Base-by-base conservation (phyloP, 768 basidiomycete species). In the Boletus rubescentipes region DNA sequence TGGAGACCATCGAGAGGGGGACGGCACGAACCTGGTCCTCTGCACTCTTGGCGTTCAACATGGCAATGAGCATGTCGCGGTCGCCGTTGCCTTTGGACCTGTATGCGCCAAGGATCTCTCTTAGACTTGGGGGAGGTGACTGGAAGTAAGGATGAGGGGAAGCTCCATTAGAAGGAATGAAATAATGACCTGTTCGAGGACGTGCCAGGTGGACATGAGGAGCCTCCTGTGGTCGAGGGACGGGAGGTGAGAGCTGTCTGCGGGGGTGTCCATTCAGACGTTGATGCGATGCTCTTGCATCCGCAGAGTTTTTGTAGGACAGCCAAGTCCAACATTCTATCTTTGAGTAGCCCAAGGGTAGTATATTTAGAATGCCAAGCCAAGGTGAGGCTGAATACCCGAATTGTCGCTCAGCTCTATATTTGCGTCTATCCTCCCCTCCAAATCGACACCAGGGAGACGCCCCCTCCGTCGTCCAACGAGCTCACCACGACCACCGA, bases 41-140 rank as follows among this genome's bases (percentile, higher is more conserved):
- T 12, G 94, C 87, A 42, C 85, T 82, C 76, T 97, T 97, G 65
- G 93, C 93, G 55, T 89, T 92, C 46, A 97, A 77, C 81, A 97
- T 89, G 60, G 91, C 83, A 34, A 96, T 79, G 20, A 97, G 78
- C 84, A 95, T 88, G 48, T 95, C 92, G 21, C 93, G 80, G 77
- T 97, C 94, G 39, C 92, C 93, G 56, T 94, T 91, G 55, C 94
- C 94, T 64, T 86, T 90, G 36, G 84, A 73, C 52, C 82, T 79
- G 75, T 95, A 97, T 9, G 93, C 93, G 36, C 81, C 79, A 23
- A 97, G 83, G 39, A 97, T 93, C 62, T 94, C 92, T 44, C 89
- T 82, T 40, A 97, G 77, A 56, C 76, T 85, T 0, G 94, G 92
- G 1, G 93, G 90, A 26, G 92, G 83, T 6, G 84, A 64, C 88